Percentiles rank a stretch among this genome's conserved stretches.
phyloP scores from a whole-genome alignment of 164 flowering plant genomes.

The Buxus sempervirens region DNA sequence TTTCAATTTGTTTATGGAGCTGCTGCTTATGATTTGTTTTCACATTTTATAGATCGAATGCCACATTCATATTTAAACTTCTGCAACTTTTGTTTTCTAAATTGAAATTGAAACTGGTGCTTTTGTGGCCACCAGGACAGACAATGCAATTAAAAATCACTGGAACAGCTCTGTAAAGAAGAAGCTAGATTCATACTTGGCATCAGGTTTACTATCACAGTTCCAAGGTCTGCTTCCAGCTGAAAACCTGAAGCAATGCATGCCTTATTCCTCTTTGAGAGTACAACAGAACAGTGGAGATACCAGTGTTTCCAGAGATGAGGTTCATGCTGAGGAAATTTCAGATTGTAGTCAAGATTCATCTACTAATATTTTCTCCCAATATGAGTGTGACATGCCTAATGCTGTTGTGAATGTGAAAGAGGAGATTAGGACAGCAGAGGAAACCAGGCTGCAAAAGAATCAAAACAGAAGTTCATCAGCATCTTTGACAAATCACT shows the following conservation, averaged over 20 bases:
- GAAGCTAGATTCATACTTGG: constrained; percentile 76
- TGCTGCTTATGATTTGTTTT: background rate
- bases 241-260: constrained; percentile 35
- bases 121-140: constrained; percentile 66
- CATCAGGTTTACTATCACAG: constrained; percentile 78
- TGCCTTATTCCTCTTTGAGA: constrained; percentile 43
- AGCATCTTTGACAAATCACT: constrained; percentile 40
- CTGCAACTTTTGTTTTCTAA: background rate
- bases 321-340: constrained; percentile 48
- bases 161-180: constrained; percentile 98
- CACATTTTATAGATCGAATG: background rate
- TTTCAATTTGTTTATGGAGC: background rate
- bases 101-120: constrained; percentile 16
- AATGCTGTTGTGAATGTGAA: constrained; percentile 22
- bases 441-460: constrained; percentile 32
- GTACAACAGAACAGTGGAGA: constrained; percentile 51
- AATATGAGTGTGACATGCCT: constrained; percentile 39
- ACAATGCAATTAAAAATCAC: constrained; percentile 98
- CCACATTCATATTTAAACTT: background rate
- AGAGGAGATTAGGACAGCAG: constrained; percentile 28
- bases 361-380: constrained; percentile 36
- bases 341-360: constrained; percentile 88
- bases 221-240: constrained; percentile 45
- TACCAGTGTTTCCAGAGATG: constrained; percentile 38
- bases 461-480: constrained; percentile 36